Percentiles rank a stretch among this genome's conserved stretches.
phyloP scores from a whole-genome alignment of 495 filamentous ascomycete genomes.

The Neurospora pannonica region DNA sequence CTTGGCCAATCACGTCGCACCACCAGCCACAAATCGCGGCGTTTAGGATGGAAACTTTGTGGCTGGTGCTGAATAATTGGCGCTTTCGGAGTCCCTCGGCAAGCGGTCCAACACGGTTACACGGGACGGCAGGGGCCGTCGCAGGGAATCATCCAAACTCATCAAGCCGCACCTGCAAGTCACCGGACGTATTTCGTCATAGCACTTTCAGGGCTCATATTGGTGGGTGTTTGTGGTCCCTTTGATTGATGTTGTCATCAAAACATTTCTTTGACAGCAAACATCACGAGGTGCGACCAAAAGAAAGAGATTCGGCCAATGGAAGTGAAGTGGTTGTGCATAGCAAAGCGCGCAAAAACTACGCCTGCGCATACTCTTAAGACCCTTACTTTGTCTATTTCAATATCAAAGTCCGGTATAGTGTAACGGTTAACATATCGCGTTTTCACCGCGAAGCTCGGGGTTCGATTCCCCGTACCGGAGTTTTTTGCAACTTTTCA shows the following conservation, averaged over 20 bases:
- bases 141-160: not conserved
- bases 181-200: not conserved
- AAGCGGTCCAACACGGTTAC: not conserved
- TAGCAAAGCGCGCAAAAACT: not conserved
- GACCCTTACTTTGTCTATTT: fast-evolving
- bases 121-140: not conserved
- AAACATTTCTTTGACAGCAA: not conserved
- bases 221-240: not conserved
- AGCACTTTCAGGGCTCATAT: not conserved
- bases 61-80: not conserved
- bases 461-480: slow-evolving; percentile 44
- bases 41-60: not conserved
- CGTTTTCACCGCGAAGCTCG: slow-evolving; percentile 43
- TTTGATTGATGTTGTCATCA: not conserved
- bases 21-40: not conserved
- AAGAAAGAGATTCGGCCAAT: not conserved
- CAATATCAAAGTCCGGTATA: slow-evolving; percentile 25
- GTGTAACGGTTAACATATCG: slow-evolving; percentile 42
- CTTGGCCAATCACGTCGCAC: not conserved
- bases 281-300: not conserved
- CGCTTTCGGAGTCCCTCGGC: not conserved
- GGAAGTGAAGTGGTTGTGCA: not conserved
- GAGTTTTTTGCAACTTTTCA: slow-evolving; percentile 12
- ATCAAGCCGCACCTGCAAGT: not conserved
- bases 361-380: not conserved